phyloP scores from a whole-genome alignment of 2,329 filamentous ascomycete species.

The Colletotrichum higginsianum region DNA sequence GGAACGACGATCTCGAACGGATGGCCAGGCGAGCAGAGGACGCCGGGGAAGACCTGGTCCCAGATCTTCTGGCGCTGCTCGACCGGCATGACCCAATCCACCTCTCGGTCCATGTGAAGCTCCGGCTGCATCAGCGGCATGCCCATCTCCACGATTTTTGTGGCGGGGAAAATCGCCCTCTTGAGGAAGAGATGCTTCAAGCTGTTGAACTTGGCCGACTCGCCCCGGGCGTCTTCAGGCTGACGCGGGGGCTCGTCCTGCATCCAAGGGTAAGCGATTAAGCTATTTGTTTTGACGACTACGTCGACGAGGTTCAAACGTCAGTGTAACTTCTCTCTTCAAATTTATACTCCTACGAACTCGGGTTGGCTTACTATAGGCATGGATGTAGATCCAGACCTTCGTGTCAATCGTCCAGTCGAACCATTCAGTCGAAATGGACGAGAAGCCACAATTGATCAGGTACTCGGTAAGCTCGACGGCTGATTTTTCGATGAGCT shows the following conservation, averaged over 20 bases:
- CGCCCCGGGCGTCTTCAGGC: not conserved
- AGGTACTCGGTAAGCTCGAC: not conserved
- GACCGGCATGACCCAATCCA: not conserved
- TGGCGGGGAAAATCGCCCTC: not conserved
- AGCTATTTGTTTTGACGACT: not conserved
- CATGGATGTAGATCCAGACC: not conserved
- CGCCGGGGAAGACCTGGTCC: conserved; percentile 2
- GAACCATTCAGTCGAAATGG: not conserved
- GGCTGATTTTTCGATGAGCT: not conserved
- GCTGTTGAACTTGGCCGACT: not conserved
- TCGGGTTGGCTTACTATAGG: not conserved
- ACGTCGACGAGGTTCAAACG: not conserved
- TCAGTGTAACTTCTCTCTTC: no score
- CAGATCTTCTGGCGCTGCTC: not conserved
- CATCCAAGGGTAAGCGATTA: not conserved
- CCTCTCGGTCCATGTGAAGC: not conserved
- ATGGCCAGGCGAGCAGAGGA: not conserved
- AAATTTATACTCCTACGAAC: not conserved
- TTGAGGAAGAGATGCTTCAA: not conserved
- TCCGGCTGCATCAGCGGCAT: not conserved
- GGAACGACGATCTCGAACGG: not conserved
- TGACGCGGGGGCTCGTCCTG: not conserved
- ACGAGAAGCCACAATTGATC: not conserved
- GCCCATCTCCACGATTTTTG: not conserved
- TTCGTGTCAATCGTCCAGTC: not conserved